Evolutionary conservation across 495 filamentous ascomycete genomes (phyloP), one percentile per base, ranked within the genome.

Genomic region (Letharia lupina): DNA sequence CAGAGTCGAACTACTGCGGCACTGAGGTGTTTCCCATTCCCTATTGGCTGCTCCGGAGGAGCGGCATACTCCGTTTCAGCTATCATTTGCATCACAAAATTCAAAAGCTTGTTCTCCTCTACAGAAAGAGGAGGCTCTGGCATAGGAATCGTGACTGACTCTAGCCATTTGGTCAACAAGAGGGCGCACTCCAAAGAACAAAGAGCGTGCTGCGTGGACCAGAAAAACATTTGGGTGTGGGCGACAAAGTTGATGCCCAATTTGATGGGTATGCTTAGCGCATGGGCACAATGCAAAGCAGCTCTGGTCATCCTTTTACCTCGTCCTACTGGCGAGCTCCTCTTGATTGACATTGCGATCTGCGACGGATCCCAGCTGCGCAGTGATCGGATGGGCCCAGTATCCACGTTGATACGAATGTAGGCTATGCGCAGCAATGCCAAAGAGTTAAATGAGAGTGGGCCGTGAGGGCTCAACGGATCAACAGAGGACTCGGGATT

Each of bases 201-300:
- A 12, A 61, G 59, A 37, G 59, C 40, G 40, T 61, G 59, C 39
- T 61, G 59, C 3, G 42, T 61, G 3, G 40, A 45, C 15, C 59
- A 41, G 37, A 61, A 41, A 15, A 60, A 60, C 33, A 60, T 35
- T 23, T 60, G 57, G 40, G 18, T 60, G 9, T 40, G 57, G 35
- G 57, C 57, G 12, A 60, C 57, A 35, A 60, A 60, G 20, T 40
- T 39, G 33, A 60, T 40, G 35, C 57, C 57, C 57, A 60, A 23
- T 23, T 60, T 60, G 57, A 60, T 60, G 23, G 57, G 57, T 37
- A 60, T 60, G 15, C 57, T 60, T 23, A 60, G 57, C 35, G 57
- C 57, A 60, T 60, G 57, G 10, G 57, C 57, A 18, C 33, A 35
- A 28, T 60, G 57, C 33, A 60, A 40, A 60, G 40, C 57, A 35